These are phyloP conservation scores for Peterozyma toletana DNA, from an alignment of 805 yeast species.

Conservation along the genomic window DNA sequence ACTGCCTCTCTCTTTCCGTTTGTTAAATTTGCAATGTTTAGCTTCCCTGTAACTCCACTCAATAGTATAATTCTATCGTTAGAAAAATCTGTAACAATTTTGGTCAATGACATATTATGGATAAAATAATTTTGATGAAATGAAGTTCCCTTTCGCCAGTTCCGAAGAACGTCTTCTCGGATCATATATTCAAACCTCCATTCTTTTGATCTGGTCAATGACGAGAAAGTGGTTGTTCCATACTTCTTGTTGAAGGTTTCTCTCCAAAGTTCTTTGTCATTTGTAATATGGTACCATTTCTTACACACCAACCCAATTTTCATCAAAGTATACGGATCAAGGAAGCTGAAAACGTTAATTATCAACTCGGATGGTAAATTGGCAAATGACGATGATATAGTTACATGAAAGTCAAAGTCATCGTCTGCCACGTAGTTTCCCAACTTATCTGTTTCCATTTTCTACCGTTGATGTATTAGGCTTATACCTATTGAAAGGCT, in stretches of 20 bases:
- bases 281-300: conserved; percentile 36
- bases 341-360: conserved; percentile 33
- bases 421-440: too few species aligned
- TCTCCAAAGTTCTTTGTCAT: conserved; percentile 41
- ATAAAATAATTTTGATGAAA: conserved; percentile 13
- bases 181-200: conserved; percentile 42
- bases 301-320: conserved; percentile 37
- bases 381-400: conserved; percentile 3
- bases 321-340: conserved; percentile 37
- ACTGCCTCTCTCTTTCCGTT: conserved; percentile 16
- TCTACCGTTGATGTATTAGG: too few species aligned
- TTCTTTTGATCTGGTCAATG: conserved; percentile 31
- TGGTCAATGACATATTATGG: conserved; percentile 15
- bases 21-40: conserved; percentile 14
- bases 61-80: conserved; percentile 16
- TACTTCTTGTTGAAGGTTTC: conserved; percentile 33
- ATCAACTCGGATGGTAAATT: conserved; percentile 42
- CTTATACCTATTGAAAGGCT: too few species aligned
- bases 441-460: too few species aligned
- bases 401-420: too few species aligned
- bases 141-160: conserved; percentile 30
- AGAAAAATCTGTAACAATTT: conserved; percentile 18
- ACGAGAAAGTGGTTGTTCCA: conserved; percentile 32
- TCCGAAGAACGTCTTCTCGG: conserved; percentile 26
- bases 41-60: conserved; percentile 17